Evolutionary conservation across 2,329 filamentous ascomycete species (phyloP), one percentile per base, ranked within the genome.

Genomic region (Penicillium sp.): DNA sequence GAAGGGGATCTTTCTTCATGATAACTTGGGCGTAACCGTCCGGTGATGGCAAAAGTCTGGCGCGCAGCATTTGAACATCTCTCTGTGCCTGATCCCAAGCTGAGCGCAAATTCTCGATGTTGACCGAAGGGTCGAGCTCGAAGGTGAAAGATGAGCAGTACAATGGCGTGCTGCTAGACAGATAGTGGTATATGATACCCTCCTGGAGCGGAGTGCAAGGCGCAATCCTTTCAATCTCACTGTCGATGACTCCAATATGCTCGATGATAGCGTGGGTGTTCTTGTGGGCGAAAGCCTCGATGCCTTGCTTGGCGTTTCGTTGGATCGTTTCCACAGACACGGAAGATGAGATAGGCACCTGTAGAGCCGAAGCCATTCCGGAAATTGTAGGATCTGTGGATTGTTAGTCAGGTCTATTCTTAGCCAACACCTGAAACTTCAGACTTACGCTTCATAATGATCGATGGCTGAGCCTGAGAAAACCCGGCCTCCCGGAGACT

Each of bases 161-260:
- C 0, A 89, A 75, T 0, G 81, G 79, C 0, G 77, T 71, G 0
- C 81, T 75, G 19, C 78, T 85, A 10, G 85, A 82, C 38, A 89
- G 71, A 25, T 86, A 87, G 49, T 86, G 83, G 6, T 89, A 88
- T 50, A 96, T 85, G 78, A 97, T 93, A 0, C 92, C 93, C 70
- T 93, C 86, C 68, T 97, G 93, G 1, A 96, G 77, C 0, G 92
- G 84, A 0, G 93, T 95, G 69, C 93, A 96, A 4, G 92, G 93
- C 0, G 86, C 86, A 51, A 96, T 84, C 57, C 85, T 84, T 68
- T 94, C 89, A 10, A 96, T 82, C 1, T 86, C 78, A 6, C 75
- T 69, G 1, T 78, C 72, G 0, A 77, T 66, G 2, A 88, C 62
- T 0, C 74, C 73, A 0, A 96, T 76, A 4, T 78, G 73, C 7